Evolutionary conservation across 768 basidiomycete genomes (phyloP), one percentile per base, ranked within the genome.

Genomic region (Pulveroboletus sp.): DNA sequence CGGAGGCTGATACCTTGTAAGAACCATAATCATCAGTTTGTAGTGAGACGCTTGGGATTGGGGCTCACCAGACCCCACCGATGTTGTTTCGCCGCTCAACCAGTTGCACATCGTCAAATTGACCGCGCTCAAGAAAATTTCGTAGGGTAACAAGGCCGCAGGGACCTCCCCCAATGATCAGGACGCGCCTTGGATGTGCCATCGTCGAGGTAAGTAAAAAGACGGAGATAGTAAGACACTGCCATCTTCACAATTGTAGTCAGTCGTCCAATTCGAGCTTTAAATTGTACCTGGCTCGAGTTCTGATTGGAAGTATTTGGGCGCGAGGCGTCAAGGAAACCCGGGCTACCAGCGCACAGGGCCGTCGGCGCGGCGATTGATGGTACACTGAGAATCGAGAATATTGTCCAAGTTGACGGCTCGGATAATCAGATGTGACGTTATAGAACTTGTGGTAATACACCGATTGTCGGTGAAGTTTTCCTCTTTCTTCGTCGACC

Each of bases 91-190:
- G 61, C 32, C 78, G 62, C 60, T 80, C 79, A 5, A 73, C 74
- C 0, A 77, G 61, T 37, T 73, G 71, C 0, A 79, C 77, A 17
- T 65, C 63, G 1, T 70, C 71, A 23, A 77, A 77, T 0, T 65
- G 32, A 10, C 73, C 76, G 2, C 68, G 63, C 37, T 71, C 64
- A n/a, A 67, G 40, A 21, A 78, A 60, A 50, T 80, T 80, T n/a
- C 77, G 72, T 17, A 78, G 69, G 14, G 75, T 61, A 5, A 78
- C 75, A 4, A 80, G 69, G 5, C 78, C 77, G 49, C 71, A 64
- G 12, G 76, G 71, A 2, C 78, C 78, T 1, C 71, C 76, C 13
- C 77, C 76, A 19, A 80, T 63, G 45, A 80, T 55, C 10, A 80
- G 67, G 31, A 77, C 43, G 2, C 60, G 50, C 36, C 31, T 56